These are phyloP conservation scores for Apostasia ramifera DNA, from an alignment of 106 monocot species.

Conservation along the genomic window DNA sequence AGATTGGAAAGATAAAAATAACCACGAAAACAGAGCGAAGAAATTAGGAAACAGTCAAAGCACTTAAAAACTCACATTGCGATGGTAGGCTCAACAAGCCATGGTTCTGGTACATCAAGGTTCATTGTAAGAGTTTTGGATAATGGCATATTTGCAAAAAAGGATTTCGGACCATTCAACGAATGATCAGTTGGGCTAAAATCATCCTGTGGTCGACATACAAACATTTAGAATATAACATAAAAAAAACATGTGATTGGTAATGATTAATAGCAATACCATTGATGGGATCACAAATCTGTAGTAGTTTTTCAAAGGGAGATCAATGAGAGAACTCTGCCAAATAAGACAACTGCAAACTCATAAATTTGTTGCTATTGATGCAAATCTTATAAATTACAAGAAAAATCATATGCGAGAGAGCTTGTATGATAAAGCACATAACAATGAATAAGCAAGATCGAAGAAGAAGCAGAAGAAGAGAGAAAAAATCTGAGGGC, in stretches of 20 bases:
- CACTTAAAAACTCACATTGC: slow-evolving; percentile 57
- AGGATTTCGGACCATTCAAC: slow-evolving; percentile 79
- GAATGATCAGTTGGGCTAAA: slow-evolving; percentile 69
- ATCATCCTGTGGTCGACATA: slow-evolving; percentile 62
- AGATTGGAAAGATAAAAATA: neutral
- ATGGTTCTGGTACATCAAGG: slow-evolving; percentile 96
- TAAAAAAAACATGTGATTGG: neutral
- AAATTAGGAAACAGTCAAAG: neutral
- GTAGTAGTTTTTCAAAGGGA: slow-evolving; percentile 94
- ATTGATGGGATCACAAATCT: slow-evolving; percentile 79
- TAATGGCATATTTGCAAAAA: slow-evolving; percentile 90
- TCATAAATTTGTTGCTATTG: neutral
- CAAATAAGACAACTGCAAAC: slow-evolving; percentile 10
- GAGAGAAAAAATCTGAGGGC: too few relatives aligned
- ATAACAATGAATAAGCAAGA: too few relatives aligned
- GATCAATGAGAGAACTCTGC: slow-evolving; percentile 97
- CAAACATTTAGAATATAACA: slow-evolving; percentile 8
- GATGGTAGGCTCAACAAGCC: slow-evolving; percentile 91
- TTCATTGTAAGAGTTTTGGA: slow-evolving; percentile 97
- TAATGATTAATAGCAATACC: slow-evolving; percentile 28
- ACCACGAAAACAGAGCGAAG: neutral
- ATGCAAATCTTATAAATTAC: too few relatives aligned
- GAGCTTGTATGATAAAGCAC: too few relatives aligned
- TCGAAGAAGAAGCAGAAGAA: too few relatives aligned
- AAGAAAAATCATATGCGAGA: too few relatives aligned